These are phyloP conservation scores for Mucor sp. DNA, from an alignment of 371 early-diverging fungal species.

Conservation along the genomic window DNA sequence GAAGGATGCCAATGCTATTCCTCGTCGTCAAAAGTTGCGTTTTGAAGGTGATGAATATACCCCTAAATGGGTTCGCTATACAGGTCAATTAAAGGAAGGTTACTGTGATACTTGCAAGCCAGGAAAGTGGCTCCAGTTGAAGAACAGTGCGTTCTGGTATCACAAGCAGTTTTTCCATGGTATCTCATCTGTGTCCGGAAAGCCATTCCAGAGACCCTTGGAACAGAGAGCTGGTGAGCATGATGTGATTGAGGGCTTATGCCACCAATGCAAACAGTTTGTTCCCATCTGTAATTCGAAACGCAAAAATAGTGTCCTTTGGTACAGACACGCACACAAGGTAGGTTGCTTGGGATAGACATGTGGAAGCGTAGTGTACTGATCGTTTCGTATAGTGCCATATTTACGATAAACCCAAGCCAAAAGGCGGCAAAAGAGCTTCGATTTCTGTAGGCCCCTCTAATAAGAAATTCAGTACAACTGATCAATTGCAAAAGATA, in stretches of 20 bases:
- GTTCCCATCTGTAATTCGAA: constrained; percentile 78
- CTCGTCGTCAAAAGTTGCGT: constrained; percentile 68
- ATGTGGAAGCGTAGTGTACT: neutral
- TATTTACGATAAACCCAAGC: constrained; percentile 75
- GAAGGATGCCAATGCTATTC: constrained; percentile 35
- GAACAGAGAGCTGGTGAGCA: constrained; percentile 63
- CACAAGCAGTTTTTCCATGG: constrained; percentile 92
- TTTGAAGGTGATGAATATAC: constrained; percentile 84
- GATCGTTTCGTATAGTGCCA: constrained; percentile 57
- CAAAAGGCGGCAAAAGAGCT: constrained; percentile 12
- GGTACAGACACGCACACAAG: constrained; percentile 92
- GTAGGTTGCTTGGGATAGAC: constrained; percentile 13
- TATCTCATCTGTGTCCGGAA: constrained; percentile 87
- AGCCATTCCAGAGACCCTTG: constrained; percentile 72
- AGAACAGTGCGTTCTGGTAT: constrained; percentile 94
- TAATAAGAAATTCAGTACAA: constrained; percentile 3
- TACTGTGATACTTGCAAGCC: constrained; percentile 85
- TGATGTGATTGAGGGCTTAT: constrained; percentile 78
- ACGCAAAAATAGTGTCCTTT: constrained; percentile 76
- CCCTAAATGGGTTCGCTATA: constrained; percentile 83
- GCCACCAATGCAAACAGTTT: constrained; percentile 86
- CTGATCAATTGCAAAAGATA: constrained; percentile 9
- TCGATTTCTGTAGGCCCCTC: neutral
- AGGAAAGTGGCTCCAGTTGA: constrained; percentile 90
- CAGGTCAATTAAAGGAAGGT: constrained; percentile 83